Base-by-base conservation (phyloP, 2,329 filamentous ascomycete species). In the Microsporum ferrugineum region DNA sequence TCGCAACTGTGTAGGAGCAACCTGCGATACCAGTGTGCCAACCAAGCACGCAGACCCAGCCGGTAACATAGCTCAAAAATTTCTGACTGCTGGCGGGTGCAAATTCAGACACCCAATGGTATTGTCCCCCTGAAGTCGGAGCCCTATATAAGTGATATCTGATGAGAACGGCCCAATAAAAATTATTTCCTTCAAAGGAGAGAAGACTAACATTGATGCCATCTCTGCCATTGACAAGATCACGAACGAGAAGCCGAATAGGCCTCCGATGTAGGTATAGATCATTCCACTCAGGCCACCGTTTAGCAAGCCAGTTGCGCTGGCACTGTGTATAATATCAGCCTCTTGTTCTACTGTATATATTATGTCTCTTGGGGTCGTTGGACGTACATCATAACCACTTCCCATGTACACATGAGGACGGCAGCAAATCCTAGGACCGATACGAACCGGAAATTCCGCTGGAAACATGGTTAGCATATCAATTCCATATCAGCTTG, bases 101-200 rank as follows among this genome's bases (percentile, higher is more conserved):
- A 60, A 73, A 73, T 63, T 73, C 70, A 5, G 69, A 70, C 0
- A 72, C 70, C 71, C 70, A 72, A 59, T 71, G 71, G 61, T 72
- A 72, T 60, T 73, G 71, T n/a, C 70, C 71, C 45, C 72, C 72
- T 33, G 69, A 69, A 0, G 73, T 74, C 6, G 74, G 75, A 8
- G 72, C 69, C 73, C 69, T 71, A 12, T 14, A 8, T 2, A 12
- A 31, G 27, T 14, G 45, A 51, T 29, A 60, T 58, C 57, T n/a
- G 57, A 45, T 33, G 60, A 53, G 33, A 61, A 63, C 49, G 63
- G 63, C 38, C 8, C n/a, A 8, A 36, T 51, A 14, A 2, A 4
- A 2, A 5, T 29, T 53, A 8, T 12, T 58, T 29, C 33, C 10
- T 23, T 12, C 12, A 14, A 58, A 27, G 6, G 5, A 59, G 59